phyloP scores from a whole-genome alignment of 495 filamentous ascomycete species.

The Cercophora newfieldiana region DNA sequence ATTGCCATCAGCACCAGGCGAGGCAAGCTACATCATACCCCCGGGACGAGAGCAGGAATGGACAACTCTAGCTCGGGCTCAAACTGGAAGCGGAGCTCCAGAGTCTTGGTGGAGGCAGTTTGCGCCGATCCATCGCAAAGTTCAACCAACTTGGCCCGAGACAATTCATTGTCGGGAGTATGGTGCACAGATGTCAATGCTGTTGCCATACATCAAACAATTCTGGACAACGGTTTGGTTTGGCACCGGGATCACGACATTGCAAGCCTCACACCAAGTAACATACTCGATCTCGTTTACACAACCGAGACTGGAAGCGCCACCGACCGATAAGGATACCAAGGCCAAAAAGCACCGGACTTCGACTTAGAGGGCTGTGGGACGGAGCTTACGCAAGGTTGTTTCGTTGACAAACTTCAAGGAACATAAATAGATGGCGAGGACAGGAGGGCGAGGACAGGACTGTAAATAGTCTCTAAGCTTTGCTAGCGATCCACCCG shows the following conservation, averaged over 20 bases:
- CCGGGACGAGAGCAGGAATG: background rate
- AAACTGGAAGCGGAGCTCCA: background rate
- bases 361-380: background rate
- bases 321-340: background rate
- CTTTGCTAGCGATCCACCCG: too few relatives aligned
- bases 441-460: too few relatives aligned
- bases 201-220: background rate
- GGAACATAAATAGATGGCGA: conserved; percentile 8
- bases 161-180: background rate
- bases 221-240: conserved; percentile 7
- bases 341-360: conserved; percentile 4
- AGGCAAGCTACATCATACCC: background rate
- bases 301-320: background rate
- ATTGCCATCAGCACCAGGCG: background rate
- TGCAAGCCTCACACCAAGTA: background rate
- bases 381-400: background rate
- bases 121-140: background rate
- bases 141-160: conserved; percentile 1
- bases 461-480: too few relatives aligned
- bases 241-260: too few relatives aligned
- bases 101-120: background rate
- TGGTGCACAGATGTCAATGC: background rate
- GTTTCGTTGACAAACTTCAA: conserved; percentile 7
- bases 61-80: background rate
- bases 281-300: conserved; percentile 1